Conservation (phyloP, 129 eudicot genomes). For the Gnaphalium uliginosum region DNA sequence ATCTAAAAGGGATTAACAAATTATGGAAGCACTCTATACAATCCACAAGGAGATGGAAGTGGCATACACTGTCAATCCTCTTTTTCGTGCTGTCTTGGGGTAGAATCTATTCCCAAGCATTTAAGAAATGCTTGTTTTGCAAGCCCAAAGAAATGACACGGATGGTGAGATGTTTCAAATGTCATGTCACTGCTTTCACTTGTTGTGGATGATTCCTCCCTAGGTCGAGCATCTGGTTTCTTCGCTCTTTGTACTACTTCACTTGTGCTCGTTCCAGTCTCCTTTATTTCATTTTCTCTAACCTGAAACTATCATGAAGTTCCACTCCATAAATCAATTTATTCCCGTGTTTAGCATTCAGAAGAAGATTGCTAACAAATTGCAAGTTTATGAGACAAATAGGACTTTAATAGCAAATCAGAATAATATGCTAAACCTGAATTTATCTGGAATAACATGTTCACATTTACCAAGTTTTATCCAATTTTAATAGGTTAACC, state of each 20-base stretch:
- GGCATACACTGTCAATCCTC: slow-evolving; percentile 34
- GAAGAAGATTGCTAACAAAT: background rate
- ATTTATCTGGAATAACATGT: background rate
- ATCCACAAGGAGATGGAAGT: slow-evolving; percentile 1
- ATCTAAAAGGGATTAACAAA: slow-evolving; percentile 22
- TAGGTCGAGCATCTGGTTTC: slow-evolving; percentile 32
- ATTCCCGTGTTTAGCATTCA: background rate
- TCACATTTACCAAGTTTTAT: no score
- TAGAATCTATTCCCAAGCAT: slow-evolving; percentile 67
- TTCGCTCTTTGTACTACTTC: slow-evolving; percentile 29
- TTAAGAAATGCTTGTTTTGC: slow-evolving; percentile 75
- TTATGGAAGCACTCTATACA: slow-evolving; percentile 7
- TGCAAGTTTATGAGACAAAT: background rate
- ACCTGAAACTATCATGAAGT: slow-evolving; percentile 37
- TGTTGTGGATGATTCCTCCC: slow-evolving; percentile 30
- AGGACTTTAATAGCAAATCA: background rate
- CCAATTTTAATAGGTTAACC: background rate
- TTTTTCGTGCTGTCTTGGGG: slow-evolving; percentile 31
- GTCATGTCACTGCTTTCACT: slow-evolving; percentile 20
- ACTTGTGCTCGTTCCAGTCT: slow-evolving; percentile 35
- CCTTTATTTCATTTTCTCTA: slow-evolving; percentile 35
- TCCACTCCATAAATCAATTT: background rate
- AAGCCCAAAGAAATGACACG: slow-evolving; percentile 56
- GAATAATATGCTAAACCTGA: background rate
- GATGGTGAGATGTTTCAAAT: slow-evolving; percentile 43